Base-by-base conservation (phyloP, 768 basidiomycete genomes). In the Asterophora parasitica region DNA sequence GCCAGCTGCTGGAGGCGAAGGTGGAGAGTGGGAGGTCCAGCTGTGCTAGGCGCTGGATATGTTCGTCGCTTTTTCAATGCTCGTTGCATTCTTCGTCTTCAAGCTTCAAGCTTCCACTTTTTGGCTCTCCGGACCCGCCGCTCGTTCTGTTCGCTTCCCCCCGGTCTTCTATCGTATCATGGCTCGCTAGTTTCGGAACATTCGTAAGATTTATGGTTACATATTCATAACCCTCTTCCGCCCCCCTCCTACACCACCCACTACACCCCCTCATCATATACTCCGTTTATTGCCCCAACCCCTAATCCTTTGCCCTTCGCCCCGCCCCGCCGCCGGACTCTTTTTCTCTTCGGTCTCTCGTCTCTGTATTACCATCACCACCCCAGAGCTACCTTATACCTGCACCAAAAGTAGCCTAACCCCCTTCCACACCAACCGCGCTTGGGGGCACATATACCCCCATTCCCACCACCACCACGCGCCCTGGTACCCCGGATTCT, bases 1-100 rank as follows among this genome's bases (percentile, higher is more conserved):
- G 65, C 83, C 84, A 0, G 71, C 71, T 16, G 65, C 74, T 26
- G 82, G 81, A 38, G 75, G 76, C 52, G 81, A 83, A 61, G 82
- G 82, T 39, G 85, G 84, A 51, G 85, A 86, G 68, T 87, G 85
- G 85, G 85, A 88, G 63, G 83, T 88, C 38, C 78, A 84, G 61
- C 69, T 86, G 43, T 85, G 82, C 64, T 85, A 67, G 71, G 50
- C 36, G 30, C 15, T 23, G 23, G 23, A 23, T 44, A 16, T 23
- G 28, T 36, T 23, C 40, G 26, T 44, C 19, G 40, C 31, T 36
- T 46, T 33, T 53, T 44, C 23, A 3, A 23, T 23, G 23, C 23
- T 23, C 23, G 48, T 44, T 40, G 11, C 16, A 23, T 23, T 23
- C 15, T 39, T 27, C 19, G 40, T 52, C 16, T 37, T 27, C 28